Evolutionary conservation across 768 basidiomycete genomes (phyloP).

Genomic region (Coprinopsis marcescibilis): DNA sequence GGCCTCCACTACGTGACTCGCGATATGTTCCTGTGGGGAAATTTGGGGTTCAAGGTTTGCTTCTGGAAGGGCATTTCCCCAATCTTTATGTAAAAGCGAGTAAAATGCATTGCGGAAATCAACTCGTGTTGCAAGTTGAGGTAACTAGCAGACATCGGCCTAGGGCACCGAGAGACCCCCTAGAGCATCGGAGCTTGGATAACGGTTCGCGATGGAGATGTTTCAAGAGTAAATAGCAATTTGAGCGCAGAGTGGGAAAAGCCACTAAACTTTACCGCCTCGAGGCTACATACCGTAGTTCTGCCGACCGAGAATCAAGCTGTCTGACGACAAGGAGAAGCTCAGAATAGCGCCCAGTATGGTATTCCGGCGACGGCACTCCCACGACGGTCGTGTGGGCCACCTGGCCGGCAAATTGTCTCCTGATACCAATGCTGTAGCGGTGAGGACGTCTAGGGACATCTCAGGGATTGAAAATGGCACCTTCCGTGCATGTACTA

Average conservation of each 20-base stretch:
- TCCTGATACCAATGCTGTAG: no score
- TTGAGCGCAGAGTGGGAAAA: neutral
- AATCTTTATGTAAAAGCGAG: neutral
- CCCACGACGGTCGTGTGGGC: neutral
- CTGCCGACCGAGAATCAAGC: conserved; percentile 1
- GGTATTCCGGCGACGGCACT: neutral
- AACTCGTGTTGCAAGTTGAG: conserved; percentile 1
- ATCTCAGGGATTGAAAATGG: no score
- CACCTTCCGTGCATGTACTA: no score
- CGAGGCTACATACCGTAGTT: neutral
- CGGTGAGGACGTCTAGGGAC: no score
- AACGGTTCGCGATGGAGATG: neutral
- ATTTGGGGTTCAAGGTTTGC: no score
- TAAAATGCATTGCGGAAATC: neutral
- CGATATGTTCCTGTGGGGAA: no score
- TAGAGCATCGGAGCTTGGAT: neutral
- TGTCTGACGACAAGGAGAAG: neutral
- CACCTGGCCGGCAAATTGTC: no score
- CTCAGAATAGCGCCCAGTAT: neutral
- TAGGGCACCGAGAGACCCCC: neutral
- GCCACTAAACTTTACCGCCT: neutral
- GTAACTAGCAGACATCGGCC: no score
- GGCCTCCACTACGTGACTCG: no score
- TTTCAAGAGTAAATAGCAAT: neutral
- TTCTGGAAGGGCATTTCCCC: no score